Conservation (phyloP, 2,329 filamentous ascomycete genomes). For the Coniochaeta sp. region DNA sequence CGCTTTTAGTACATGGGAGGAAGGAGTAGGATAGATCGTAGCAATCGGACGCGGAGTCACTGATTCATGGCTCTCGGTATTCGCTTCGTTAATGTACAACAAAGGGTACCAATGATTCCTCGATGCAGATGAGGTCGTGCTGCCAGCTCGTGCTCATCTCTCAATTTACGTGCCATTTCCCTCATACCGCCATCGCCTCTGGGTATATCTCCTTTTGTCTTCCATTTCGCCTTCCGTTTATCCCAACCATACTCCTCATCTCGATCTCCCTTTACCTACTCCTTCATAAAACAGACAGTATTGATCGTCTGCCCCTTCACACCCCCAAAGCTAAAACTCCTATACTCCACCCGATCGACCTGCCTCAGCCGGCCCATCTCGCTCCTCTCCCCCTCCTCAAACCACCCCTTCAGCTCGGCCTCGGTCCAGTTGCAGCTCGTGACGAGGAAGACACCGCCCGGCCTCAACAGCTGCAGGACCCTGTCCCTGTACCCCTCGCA, state of each 20-base stretch:
- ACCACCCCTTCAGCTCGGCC: constrained; percentile 75
- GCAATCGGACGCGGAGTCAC: no score
- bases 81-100: no score
- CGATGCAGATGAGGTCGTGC: no score
- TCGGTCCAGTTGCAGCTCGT: constrained; percentile 99
- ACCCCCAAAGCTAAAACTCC: constrained; percentile 82
- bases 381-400: constrained; percentile 44
- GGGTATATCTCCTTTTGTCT: no score
- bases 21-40: no score
- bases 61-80: no score
- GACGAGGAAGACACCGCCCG: constrained; percentile 69
- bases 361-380: constrained; percentile 43
- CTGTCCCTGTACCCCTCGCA: constrained; percentile 69
- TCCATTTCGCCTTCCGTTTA: neutral
- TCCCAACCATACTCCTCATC: neutral
- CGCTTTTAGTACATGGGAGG: no score
- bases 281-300: constrained; percentile 68
- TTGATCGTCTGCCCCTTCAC: constrained; percentile 83
- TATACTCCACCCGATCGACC: constrained; percentile 69
- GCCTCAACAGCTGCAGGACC: constrained; percentile 61
- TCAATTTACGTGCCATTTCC: no score
- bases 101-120: no score
- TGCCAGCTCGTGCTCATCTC: no score
- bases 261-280: no score
- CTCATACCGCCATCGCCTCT: no score